Evolutionary conservation across 2,329 filamentous ascomycete species (phyloP).

Genomic region (Amylocarpus encephaloides): DNA sequence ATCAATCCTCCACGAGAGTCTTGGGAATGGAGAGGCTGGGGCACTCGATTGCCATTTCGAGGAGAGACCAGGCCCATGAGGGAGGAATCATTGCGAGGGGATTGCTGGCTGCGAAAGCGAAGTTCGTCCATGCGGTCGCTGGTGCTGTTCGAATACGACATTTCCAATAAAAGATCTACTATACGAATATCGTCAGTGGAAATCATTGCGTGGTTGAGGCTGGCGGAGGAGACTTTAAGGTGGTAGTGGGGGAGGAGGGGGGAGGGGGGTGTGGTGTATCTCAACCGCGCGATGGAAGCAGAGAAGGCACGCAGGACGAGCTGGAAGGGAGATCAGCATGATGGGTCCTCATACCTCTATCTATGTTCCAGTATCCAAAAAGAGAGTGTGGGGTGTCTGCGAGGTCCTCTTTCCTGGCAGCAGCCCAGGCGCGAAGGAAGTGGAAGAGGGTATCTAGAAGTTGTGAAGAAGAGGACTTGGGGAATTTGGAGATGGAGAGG

Average conservation of each 20-base stretch:
- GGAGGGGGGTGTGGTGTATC: slow-evolving; percentile 2
- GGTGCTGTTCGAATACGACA: slow-evolving; percentile 59
- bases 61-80: slow-evolving; percentile 70
- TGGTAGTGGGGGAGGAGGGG: background rate
- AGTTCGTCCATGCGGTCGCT: slow-evolving; percentile 70
- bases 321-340: background rate
- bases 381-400: background rate
- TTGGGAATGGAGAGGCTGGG: slow-evolving; percentile 49
- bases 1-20: slow-evolving; percentile 74
- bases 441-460: slow-evolving; percentile 1
- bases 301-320: background rate
- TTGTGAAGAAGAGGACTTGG: background rate
- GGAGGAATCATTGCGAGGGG: slow-evolving; percentile 67
- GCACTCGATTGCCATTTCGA: slow-evolving; percentile 60
- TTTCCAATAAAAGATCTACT: slow-evolving; percentile 33
- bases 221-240: slow-evolving; percentile 2
- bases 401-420: slow-evolving; percentile 4
- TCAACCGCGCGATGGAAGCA: background rate
- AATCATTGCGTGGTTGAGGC: background rate
- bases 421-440: slow-evolving; percentile 6
- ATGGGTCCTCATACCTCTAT: background rate
- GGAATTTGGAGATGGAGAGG: background rate
- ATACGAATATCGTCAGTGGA: background rate
- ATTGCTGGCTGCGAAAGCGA: slow-evolving; percentile 71
- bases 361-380: slow-evolving; percentile 7